These are phyloP conservation scores for Nakazawaea anatomiae DNA, from an alignment of 805 yeast genomes.

Conservation along the genomic window DNA sequence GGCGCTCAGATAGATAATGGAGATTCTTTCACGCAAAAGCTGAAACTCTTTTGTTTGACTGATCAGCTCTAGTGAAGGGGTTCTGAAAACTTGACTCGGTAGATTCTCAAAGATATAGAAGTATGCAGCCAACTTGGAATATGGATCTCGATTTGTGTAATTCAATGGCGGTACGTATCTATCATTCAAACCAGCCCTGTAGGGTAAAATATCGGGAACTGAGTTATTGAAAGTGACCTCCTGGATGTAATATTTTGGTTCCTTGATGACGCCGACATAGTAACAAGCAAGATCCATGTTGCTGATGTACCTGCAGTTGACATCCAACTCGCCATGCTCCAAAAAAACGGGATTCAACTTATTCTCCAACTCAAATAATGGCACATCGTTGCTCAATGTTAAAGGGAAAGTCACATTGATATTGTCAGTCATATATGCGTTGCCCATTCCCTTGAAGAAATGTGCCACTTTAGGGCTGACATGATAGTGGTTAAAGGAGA, in stretches of 20 bases:
- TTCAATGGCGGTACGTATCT: not conserved
- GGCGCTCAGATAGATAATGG: not conserved
- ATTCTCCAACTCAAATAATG: constrained; percentile 8
- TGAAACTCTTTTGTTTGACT: constrained; percentile 5
- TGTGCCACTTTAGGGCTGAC: constrained; percentile 8
- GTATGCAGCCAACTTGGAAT: constrained; percentile 7
- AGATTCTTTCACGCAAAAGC: not conserved
- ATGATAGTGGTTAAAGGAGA: constrained; percentile 4
- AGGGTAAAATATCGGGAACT: constrained; percentile 5
- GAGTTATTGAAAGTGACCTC: constrained; percentile 9
- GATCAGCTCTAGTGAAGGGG: constrained; percentile 3
- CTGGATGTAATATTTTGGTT: constrained; percentile 10
- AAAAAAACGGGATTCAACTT: constrained; percentile 11
- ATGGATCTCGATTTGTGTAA: not conserved
- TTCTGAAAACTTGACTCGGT: constrained; percentile 3
- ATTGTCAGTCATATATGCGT: not conserved
- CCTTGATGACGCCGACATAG: constrained; percentile 8
- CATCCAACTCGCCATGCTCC: constrained; percentile 11
- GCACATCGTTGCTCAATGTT: not conserved
- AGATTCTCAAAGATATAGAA: constrained; percentile 10
- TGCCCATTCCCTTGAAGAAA: constrained; percentile 8
- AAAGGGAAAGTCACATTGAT: not conserved
- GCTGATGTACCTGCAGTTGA: constrained; percentile 2
- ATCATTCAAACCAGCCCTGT: not conserved
- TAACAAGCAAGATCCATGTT: constrained; percentile 4